phyloP scores from a whole-genome alignment of 805 yeast genomes.

The Kuraishia molischiana region DNA sequence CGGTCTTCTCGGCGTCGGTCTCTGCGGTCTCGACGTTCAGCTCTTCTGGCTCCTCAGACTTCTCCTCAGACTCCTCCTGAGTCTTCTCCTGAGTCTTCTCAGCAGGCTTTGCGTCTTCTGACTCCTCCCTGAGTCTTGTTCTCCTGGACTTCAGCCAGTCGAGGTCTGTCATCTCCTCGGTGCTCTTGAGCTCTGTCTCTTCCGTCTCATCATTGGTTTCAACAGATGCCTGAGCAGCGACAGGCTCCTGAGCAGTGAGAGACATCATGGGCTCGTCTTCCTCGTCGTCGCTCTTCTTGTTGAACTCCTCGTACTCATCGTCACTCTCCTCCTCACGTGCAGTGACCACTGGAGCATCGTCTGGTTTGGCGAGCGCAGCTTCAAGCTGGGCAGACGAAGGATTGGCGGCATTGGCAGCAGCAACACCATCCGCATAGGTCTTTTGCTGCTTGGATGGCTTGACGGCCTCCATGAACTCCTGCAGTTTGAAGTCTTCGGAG shows the following conservation, averaged over 20 bases:
- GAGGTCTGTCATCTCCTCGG: constrained; percentile 53
- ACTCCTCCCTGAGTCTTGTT: constrained; percentile 52
- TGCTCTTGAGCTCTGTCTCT: constrained; percentile 6
- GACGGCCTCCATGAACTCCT: constrained; percentile 77
- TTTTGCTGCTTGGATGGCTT: constrained; percentile 61
- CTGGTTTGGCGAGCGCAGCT: constrained; percentile 26
- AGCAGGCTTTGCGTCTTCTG: constrained; percentile 3
- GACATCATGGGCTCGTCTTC: constrained; percentile 41
- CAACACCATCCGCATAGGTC: constrained; percentile 66
- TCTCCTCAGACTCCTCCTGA: constrained; percentile 4
- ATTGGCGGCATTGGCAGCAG: constrained; percentile 34
- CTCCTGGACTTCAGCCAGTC: constrained; percentile 83
- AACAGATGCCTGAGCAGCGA: constrained; percentile 3
- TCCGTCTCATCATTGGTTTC: neutral
- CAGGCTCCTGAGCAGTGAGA: constrained; percentile 7
- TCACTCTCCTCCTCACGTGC: constrained; percentile 34
- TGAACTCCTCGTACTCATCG: constrained; percentile 42
- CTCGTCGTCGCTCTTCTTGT: constrained; percentile 24
- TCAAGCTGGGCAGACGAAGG: constrained; percentile 35
- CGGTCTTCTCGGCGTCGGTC: constrained; percentile 35
- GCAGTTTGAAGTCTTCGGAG: constrained; percentile 52
- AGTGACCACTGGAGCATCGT: constrained; percentile 17
- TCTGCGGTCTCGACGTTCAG: constrained; percentile 4
- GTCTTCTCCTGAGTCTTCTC: constrained; percentile 6
- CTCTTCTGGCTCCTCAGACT: constrained; percentile 12